Percentiles rank a stretch among this genome's conserved stretches.
These are phyloP conservation scores for Zymoseptoria ardabiliae DNA, from an alignment of 2,329 filamentous ascomycete genomes.

Conservation along the genomic window DNA sequence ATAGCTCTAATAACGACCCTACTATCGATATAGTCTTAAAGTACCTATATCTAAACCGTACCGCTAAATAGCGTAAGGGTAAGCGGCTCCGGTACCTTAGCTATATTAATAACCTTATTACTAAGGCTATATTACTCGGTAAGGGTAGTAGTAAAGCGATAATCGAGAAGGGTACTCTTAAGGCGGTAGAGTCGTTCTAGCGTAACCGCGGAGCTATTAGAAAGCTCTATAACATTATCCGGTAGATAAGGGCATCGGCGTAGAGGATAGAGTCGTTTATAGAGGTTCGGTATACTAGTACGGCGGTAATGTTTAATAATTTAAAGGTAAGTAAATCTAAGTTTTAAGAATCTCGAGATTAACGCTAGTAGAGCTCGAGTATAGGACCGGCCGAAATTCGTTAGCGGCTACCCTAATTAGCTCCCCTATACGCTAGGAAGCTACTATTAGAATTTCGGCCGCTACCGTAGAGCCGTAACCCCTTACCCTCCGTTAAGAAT, in stretches of 20 bases:
- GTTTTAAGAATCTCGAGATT: not conserved
- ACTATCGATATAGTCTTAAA: slow-evolving; percentile 1
- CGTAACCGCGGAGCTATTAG: slow-evolving; percentile 1
- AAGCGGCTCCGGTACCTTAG: slow-evolving; percentile 1
- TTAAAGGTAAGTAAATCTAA: slow-evolving; percentile 3
- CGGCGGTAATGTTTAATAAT: slow-evolving; percentile 1
- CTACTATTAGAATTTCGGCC: too few relatives aligned
- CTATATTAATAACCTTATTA: slow-evolving; percentile 4
- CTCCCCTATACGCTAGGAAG: too few relatives aligned
- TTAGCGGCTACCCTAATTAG: too few relatives aligned
- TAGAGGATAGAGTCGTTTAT: slow-evolving; percentile 1
- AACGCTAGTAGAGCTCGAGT: not conserved
- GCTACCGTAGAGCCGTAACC: too few relatives aligned
- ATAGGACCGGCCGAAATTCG: not conserved
- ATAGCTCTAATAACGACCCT: slow-evolving; percentile 2
- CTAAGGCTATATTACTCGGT: slow-evolving; percentile 2
- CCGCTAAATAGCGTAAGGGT: not conserved
- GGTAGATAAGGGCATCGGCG: slow-evolving; percentile 1
- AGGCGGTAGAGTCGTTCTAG: slow-evolving; percentile 2
- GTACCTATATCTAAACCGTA: not conserved
- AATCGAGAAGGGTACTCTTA: slow-evolving; percentile 2
- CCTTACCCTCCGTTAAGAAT: too few relatives aligned
- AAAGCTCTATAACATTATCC: slow-evolving; percentile 1
- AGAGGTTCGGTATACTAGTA: not conserved
- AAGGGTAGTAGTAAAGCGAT: slow-evolving; percentile 1